Conservation (phyloP, 2,329 filamentous ascomycete species). For the Aspergillus chevalieri region DNA sequence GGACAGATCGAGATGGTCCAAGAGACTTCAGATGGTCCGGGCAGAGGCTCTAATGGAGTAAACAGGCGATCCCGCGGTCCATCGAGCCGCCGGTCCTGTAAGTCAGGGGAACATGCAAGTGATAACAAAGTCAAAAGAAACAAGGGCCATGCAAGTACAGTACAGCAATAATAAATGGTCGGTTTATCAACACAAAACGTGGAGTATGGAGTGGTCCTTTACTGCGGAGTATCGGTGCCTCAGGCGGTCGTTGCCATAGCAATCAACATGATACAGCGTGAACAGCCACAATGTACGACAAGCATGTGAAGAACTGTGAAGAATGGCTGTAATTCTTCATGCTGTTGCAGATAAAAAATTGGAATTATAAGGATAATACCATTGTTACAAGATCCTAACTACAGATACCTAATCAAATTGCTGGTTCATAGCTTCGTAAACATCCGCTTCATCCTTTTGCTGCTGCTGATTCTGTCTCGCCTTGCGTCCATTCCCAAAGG, state of each 20-base stretch:
- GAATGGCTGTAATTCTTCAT: background rate
- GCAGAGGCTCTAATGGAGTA: background rate
- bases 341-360: background rate
- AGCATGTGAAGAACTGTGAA: no score
- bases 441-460: slow-evolving; percentile 20
- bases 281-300: no score
- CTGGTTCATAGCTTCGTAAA: slow-evolving; percentile 24
- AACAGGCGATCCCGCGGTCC: background rate
- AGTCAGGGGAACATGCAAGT: background rate
- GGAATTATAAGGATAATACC: no score
- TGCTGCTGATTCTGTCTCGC: slow-evolving; percentile 11
- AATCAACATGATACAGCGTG: slow-evolving; percentile 8
- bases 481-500: slow-evolving; percentile 17
- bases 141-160: slow-evolving; percentile 1
- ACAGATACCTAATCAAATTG: slow-evolving; percentile 21
- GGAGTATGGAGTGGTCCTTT: no score
- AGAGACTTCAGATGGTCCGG: background rate
- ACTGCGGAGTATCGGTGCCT: slow-evolving; percentile 6
- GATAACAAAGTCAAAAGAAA: slow-evolving; percentile 1
- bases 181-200: background rate
- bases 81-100: background rate
- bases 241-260: slow-evolving; percentile 25
- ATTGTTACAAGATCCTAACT: background rate
- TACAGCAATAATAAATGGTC: no score
- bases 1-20: background rate